Evolutionary conservation across 1,284 basidiomycete genomes (phyloP), one percentile per base, ranked within the genome.

Genomic region (Mrakiaceae sp.): DNA sequence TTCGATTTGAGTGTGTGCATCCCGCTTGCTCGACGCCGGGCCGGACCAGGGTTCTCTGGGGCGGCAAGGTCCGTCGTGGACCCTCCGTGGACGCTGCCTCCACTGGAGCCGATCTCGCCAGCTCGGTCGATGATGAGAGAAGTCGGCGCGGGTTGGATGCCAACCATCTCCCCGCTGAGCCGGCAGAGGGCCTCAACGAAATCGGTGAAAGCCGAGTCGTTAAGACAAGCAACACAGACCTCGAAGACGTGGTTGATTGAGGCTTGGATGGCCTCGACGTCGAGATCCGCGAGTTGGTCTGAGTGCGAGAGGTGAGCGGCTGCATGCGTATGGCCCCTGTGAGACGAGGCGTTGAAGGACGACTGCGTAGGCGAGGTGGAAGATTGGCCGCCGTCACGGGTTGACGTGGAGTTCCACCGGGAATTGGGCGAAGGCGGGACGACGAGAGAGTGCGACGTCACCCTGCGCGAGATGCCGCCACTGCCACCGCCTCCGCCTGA

Each of bases 131-230:
- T 27, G 27, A 27, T 27, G 27, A 27, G 27, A 27, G 27, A 27
- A 27, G 27, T 2, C 27, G 27, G 27, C 27, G 27, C 27, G 68
- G 69, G 51, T 73, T 88, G 85, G 83, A 93, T 85, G 46, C 87
- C 86, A 47, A 94, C 84, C 90, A 95, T 94, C 74, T 90, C 89
- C 5, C 83, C 82, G 72, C 90, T 93, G 40, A 97, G 78, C 69
- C 83, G 85, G 73, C 91, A 95, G 57, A 97, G 77, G 0, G 93
- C 87, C 27, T 81, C 81, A 43, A 93, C 79, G 69, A 98, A 97
- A 68, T 85, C 81, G 50, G 81, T 81, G 76, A 95, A 96, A 2
- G 92, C 89, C 0, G 74, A 71, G 70, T 95, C 89, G 67, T 93
- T 87, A 64, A 98, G 74, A 68, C 86, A 86, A 71, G 70, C 64